Percentiles rank a stretch among this genome's conserved stretches.
Evolutionary conservation across 1,284 basidiomycete genomes (phyloP).

Genomic region (Cryptococcus sp.): DNA sequence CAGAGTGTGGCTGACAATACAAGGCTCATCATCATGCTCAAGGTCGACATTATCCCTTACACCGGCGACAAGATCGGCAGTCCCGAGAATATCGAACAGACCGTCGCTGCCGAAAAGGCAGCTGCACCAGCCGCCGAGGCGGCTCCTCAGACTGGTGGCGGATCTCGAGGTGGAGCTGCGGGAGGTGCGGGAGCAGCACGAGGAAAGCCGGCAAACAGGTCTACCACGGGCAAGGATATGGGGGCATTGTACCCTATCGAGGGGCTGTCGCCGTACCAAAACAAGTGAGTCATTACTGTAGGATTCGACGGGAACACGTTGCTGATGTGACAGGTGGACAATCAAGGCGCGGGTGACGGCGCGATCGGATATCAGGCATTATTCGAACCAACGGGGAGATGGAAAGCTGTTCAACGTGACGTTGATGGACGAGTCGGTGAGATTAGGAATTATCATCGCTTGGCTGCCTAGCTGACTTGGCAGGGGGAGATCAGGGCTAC

Average conservation of each 20-base stretch:
- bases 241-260: slow-evolving; percentile 79
- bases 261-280: slow-evolving; percentile 92
- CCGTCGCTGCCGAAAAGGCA: neutral
- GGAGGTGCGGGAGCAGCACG: slow-evolving; percentile 6
- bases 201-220: slow-evolving; percentile 9
- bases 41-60: slow-evolving; percentile 56
- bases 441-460: slow-evolving; percentile 30
- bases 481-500: slow-evolving; percentile 84
- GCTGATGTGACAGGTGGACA: slow-evolving; percentile 59
- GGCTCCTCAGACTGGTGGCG: slow-evolving; percentile 15
- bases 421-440: slow-evolving; percentile 81
- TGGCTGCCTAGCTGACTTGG: neutral
- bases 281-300: slow-evolving; percentile 55
- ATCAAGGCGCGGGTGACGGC: slow-evolving; percentile 92
- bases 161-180: slow-evolving; percentile 17
- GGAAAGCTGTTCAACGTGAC: slow-evolving; percentile 93
- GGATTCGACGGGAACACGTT: neutral
- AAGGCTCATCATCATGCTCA: slow-evolving; percentile 82
- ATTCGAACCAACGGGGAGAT: slow-evolving; percentile 86
- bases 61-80: slow-evolving; percentile 67
- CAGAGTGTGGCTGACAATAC: too few relatives aligned
- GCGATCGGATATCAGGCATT: slow-evolving; percentile 84
- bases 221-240: slow-evolving; percentile 24
- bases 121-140: slow-evolving; percentile 22
- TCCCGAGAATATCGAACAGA: slow-evolving; percentile 52